Evolutionary conservation across 2,329 filamentous ascomycete species (phyloP), one percentile per base, ranked within the genome.

Genomic region (Mycogone perniciosa): DNA sequence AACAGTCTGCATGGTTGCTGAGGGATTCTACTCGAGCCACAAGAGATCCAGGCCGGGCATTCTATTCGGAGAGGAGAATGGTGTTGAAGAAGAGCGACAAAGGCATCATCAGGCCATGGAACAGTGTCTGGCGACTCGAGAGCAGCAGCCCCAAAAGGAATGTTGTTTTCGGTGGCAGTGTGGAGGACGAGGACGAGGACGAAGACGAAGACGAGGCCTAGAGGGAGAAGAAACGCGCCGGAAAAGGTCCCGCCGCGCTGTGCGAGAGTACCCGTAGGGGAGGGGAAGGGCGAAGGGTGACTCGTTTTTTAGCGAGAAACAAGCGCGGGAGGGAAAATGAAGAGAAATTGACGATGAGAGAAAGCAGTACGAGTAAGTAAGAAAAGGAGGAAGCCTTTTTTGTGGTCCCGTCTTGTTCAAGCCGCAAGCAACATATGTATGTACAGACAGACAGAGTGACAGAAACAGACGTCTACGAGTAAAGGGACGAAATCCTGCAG

Each of bases 1-100:
- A 69, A 78, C 71, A 59, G 75, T 71, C 73, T 78, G 76, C 76
- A 78, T 78, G 62, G 64, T 75, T 67, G 67, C 67, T 62, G 66
- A 62, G 63, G 64, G 64, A 62, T 60, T 62, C 66, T 67, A 66
- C 65, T 68, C 67, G 63, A 60, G 65, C 63, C 61, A 61, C 60
- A 60, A 65, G 61, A 63, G 62, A 62, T 62, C 62, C 64, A 58
- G 62, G 57, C 56, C 61, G 55, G 60, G 67, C 68, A 70, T 66
- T 59, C 64, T 67, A 66, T 59, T 58, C 60, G 60, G 57, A 57
- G 56, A 57, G 55, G 40, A 39, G 52, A 54, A 59, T 49, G 58
- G 57, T 55, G 56, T 54, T 62, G 57, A 31, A 48, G 43, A 26
- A 33, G 44, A 47, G 34, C 54, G 60, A 55, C 54, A 55, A 58